Evolutionary conservation across 495 filamentous ascomycete species (phyloP).

Genomic region (Penicillium verhagenii): DNA sequence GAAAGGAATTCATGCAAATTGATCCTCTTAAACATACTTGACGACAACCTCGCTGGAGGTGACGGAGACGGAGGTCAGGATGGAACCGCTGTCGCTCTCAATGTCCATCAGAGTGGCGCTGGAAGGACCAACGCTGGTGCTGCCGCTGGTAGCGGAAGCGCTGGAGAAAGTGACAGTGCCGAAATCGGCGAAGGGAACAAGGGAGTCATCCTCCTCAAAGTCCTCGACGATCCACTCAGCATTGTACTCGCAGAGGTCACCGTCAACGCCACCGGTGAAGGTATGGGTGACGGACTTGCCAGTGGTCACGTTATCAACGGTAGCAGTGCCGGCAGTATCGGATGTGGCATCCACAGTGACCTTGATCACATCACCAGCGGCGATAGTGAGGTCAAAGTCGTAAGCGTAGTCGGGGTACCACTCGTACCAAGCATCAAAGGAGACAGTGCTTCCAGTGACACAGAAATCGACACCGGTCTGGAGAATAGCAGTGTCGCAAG

Average conservation of each 20-base stretch:
- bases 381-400: conserved; percentile 51
- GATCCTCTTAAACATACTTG: conserved; percentile 14
- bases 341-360: conserved; percentile 49
- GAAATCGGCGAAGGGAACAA: conserved; percentile 55
- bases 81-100: conserved; percentile 32
- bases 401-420: conserved; percentile 58
- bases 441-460: conserved; percentile 27
- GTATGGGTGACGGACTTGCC: conserved; percentile 48
- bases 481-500: conserved; percentile 51
- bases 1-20: neutral
- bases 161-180: conserved; percentile 49
- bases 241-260: conserved; percentile 36
- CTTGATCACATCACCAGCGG: conserved; percentile 51
- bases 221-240: conserved; percentile 67
- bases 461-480: conserved; percentile 59
- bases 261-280: conserved; percentile 34
- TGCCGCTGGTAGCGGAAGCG: conserved; percentile 25
- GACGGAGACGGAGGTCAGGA: conserved; percentile 43
- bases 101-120: conserved; percentile 49
- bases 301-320: conserved; percentile 50
- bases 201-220: conserved; percentile 36
- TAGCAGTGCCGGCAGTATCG: conserved; percentile 45
- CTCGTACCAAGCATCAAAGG: conserved; percentile 59
- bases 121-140: conserved; percentile 26
- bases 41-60: conserved; percentile 23